A percentile compares a stretch with the other conserved stretches of the same genome.
These are phyloP conservation scores for Vicia sativa DNA, from an alignment of 306 rosid genomes.

Conservation along the genomic window DNA sequence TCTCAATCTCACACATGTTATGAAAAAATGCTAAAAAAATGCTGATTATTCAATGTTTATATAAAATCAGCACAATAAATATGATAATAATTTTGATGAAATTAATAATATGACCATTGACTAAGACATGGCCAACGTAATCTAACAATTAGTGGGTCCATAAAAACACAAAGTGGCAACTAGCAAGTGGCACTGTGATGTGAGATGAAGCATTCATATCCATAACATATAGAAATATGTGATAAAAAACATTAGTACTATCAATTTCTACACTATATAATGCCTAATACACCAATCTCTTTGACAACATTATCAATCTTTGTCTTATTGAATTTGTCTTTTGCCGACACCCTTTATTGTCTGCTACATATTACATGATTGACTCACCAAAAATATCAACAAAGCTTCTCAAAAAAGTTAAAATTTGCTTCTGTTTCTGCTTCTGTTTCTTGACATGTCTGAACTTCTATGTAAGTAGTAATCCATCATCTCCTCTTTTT, in stretches of 20 bases:
- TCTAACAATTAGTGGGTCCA: conserved; percentile 20
- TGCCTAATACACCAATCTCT: too few species aligned
- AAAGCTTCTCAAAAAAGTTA: not conserved
- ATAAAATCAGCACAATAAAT: not conserved
- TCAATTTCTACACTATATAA: not conserved
- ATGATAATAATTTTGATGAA: not conserved
- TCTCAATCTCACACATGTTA: not conserved
- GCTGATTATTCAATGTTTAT: not conserved
- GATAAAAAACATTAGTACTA: not conserved
- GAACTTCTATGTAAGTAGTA: conserved; percentile 76
- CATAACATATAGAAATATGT: not conserved
- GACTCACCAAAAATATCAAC: conserved; percentile 3
- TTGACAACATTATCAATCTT: too few species aligned
- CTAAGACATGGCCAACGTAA: not conserved
- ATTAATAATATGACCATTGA: not conserved
- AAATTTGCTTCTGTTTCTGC: not conserved
- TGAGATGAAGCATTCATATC: conserved; percentile 3
- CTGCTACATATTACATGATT: conserved; percentile 14
- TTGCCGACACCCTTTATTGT: conserved; percentile 33
- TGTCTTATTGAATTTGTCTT: conserved; percentile 23
- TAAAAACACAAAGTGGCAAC: not conserved
- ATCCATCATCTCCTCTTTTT: not conserved
- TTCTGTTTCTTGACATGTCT: conserved; percentile 49
- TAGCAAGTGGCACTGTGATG: not conserved
- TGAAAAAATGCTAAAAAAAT: not conserved